Evolutionary conservation across 1,284 basidiomycete genomes (phyloP).

Genomic region (Taiwanofungus camphoratus): DNA sequence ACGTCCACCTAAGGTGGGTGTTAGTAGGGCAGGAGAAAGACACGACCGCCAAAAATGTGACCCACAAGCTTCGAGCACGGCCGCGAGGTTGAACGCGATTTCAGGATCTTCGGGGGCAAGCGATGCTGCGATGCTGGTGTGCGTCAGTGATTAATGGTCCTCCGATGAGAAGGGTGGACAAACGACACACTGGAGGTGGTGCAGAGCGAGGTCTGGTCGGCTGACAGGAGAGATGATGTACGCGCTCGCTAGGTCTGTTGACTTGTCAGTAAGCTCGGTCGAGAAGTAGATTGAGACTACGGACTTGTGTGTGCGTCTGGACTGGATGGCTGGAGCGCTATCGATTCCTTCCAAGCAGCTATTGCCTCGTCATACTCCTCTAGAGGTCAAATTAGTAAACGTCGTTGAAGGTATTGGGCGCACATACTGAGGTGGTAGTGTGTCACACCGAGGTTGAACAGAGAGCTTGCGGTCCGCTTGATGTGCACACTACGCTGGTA

Average conservation of each 20-base stretch:
- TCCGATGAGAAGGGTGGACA: constrained; percentile 17
- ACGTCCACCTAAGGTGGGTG: constrained; percentile 50
- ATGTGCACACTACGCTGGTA: constrained; percentile 82
- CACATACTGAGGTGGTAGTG: constrained; percentile 80
- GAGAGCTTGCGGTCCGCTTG: constrained; percentile 74
- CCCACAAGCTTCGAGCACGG: constrained; percentile 84
- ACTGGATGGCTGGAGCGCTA: constrained; percentile 76
- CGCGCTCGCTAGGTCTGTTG: constrained; percentile 83
- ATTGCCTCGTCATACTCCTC: constrained; percentile 87
- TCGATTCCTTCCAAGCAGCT: constrained; percentile 81
- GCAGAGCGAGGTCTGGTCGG: constrained; percentile 85
- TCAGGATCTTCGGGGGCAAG: constrained; percentile 91
- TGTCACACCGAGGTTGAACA: constrained; percentile 87
- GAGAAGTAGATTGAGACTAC: constrained; percentile 24
- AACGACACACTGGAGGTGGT: constrained; percentile 72
- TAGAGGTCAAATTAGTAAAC: too few species aligned
- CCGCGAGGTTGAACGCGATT: constrained; percentile 91
- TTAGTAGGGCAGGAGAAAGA: constrained; percentile 16
- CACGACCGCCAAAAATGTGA: too few species aligned
- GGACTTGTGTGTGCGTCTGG: constrained; percentile 91
- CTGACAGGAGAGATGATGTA: constrained; percentile 86
- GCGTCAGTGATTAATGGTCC: constrained; percentile 10
- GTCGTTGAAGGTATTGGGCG: constrained; percentile 4
- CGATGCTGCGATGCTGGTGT: constrained; percentile 75
- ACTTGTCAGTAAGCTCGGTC: constrained; percentile 1